Percentiles rank a stretch among this genome's conserved stretches.
Evolutionary conservation across 306 rosid species (phyloP).

Genomic region (Mimosa pudica): DNA sequence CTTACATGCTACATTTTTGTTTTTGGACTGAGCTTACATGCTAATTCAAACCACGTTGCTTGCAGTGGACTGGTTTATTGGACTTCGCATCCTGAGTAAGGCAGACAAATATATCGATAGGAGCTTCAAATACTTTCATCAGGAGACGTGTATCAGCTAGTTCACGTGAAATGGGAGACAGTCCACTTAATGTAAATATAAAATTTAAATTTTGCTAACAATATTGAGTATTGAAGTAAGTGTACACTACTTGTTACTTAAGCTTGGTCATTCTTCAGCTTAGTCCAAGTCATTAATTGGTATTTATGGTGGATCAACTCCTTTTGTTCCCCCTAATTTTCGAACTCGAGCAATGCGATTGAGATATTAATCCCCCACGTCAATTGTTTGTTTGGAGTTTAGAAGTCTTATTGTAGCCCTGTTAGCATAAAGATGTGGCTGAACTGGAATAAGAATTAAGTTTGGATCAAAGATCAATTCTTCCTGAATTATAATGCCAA

Average conservation of each 20-base stretch:
- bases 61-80: slow-evolving; percentile 91
- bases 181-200: slow-evolving; percentile 41
- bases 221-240: slow-evolving; percentile 37
- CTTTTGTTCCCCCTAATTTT: neutral
- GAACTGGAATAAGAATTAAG: too few relatives aligned
- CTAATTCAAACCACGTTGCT: slow-evolving; percentile 24
- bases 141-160: slow-evolving; percentile 20
- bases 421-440: neutral
- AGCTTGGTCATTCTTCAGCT: slow-evolving; percentile 20
- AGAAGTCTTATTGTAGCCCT: neutral
- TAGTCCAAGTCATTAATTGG: slow-evolving; percentile 8
- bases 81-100: slow-evolving; percentile 90
- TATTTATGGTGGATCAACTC: neutral
- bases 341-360: neutral
- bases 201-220: slow-evolving; percentile 48
- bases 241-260: slow-evolving; percentile 25
- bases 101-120: slow-evolving; percentile 25
- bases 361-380: neutral
- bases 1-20: slow-evolving; percentile 3
- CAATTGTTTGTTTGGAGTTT: neutral
- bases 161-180: slow-evolving; percentile 35
- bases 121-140: slow-evolving; percentile 35
- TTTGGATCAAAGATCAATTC: too few relatives aligned
- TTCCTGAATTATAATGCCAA: neutral
- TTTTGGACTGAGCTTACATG: neutral